Evolutionary conservation across 164 flowering plant species (phyloP), one percentile per base, ranked within the genome.

Genomic region (Kalanchoe fedtschenkoi): DNA sequence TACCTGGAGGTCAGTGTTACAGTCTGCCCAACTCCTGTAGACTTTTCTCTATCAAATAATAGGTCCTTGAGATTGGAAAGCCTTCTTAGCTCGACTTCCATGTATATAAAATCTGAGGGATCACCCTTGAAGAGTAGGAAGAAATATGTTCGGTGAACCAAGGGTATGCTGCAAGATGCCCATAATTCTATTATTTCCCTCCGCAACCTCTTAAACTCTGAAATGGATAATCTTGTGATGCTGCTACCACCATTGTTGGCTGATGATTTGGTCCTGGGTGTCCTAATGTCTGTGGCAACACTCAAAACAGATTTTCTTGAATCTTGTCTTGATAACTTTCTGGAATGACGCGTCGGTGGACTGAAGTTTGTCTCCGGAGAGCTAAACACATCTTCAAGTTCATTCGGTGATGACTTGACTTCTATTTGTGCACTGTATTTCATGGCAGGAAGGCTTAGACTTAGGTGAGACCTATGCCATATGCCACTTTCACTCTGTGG

Each of bases 61-160:
- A 75, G 68, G 56, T 81, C 78, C 71, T 76, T 85, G 39, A 93
- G 83, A 73, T 81, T 86, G 37, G 80, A 75, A 63, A 88, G 71
- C 65, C 96, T 76, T 73, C 93, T 77, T 33, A 78, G 73, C 74
- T 95, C 99, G 2, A 95, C 99, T 75, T 90, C 96, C 83, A 95
- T 67, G 78, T 87, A 95, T 61, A 91, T 77, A 22, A 78, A 75
- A 73, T 95, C 97, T 7, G 81, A 35, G 10, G 84, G 86, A 63
- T 71, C 76, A 22, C 71, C 74, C 47, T 71, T 69, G 42, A 79
- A 77, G 33, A 77, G 80, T 32, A 79, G 70, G 65, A 71, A 75
- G 70, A 81, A 81, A 67, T 79, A 79, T 38, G 75, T 79, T 64
- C 85, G 70, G 66, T 81, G 81, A 29, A 77, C 78, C 65, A 81